Base-by-base conservation (phyloP, 768 basidiomycete genomes). In the Collybia mongolica region DNA sequence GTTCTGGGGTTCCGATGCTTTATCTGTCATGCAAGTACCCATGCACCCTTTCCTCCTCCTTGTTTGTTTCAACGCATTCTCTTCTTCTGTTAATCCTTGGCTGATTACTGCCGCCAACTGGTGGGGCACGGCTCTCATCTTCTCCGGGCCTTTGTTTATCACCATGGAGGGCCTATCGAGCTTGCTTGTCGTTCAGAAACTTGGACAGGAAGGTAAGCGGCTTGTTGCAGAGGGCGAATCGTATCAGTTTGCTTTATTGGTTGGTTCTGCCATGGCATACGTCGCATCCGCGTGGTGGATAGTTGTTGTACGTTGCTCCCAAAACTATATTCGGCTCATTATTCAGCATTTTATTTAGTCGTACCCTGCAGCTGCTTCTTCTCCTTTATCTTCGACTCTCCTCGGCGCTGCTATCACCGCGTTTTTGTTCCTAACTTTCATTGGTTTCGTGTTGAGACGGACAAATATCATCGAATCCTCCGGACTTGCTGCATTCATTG, bases 381-480 rank as follows among this genome's bases (percentile, higher is more conserved):
- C 91, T 0, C 90, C 94, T 7, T 74, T 96, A 26, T 89, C 93
- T 8, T 90, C 94, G 1, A 95, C 94, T 2, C 73, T 98, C 8
- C 75, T 98, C 15, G 95, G 95, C 2, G 88, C 86, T 2, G 90
- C 92, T 2, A 71, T 96, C 51, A 93, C 94, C 0, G 84, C 92
- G 8, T 87, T 96, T 62, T 67, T 96, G 24, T 98, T 97, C 70
- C 76, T 97, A 37, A 93, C 93, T 1, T 76, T 90, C 57, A 96
- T 98, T 55, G 95, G 95, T 5, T 95, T 98, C 66, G 83, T 83
- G 6, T 67, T 94, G 54, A 82, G 92, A 48, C 79, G 91, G 45
- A 96, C 94, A 37, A 96, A 96, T 60, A 88, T 96, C 43, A 87
- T 97, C 48, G 95, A 98, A 66, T 93, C 93, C 2, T 86, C 89